Evolutionary conservation across 2,329 filamentous ascomycete genomes (phyloP).

Genomic region (Zasmidium cellare): DNA sequence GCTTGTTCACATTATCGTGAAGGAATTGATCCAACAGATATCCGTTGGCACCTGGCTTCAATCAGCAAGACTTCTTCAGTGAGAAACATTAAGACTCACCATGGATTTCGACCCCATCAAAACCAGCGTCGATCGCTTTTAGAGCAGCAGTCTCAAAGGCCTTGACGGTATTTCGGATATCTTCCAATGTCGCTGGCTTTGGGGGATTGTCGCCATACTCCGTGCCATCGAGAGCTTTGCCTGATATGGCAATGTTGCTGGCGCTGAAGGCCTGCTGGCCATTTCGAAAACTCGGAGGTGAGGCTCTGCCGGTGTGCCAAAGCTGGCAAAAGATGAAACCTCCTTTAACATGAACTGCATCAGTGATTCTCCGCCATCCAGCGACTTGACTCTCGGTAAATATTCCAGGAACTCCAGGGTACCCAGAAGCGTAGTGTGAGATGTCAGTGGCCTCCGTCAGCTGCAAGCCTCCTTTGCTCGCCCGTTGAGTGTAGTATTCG

Average conservation of each 20-base stretch:
- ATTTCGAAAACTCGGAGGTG: conserved; percentile 23
- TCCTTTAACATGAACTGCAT: conserved; percentile 63
- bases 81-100: conserved; percentile 5
- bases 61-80: not conserved
- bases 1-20: conserved; percentile 56
- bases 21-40: conserved; percentile 67
- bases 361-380: conserved; percentile 60
- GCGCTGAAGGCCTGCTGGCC: conserved; percentile 28
- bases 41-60: conserved; percentile 23
- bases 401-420: conserved; percentile 57
- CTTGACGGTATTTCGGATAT: conserved; percentile 35
- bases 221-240: conserved; percentile 27
- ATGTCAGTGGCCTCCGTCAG: conserved; percentile 58
- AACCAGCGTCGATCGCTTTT: conserved; percentile 48
- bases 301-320: conserved; percentile 58
- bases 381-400: conserved; percentile 56
- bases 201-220: conserved; percentile 38
- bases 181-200: conserved; percentile 37
- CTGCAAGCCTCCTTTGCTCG: conserved; percentile 46
- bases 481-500: conserved; percentile 59
- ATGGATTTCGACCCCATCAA: conserved; percentile 59
- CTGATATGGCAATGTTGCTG: conserved; percentile 34
- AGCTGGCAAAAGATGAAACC: conserved; percentile 64
- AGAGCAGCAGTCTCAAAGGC: conserved; percentile 43
- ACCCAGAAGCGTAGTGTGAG: conserved; percentile 44